A percentile compares a stretch with the other conserved stretches of the same genome.
Evolutionary conservation across 768 basidiomycete species (phyloP).

Genomic region (Termitomyces sp.): DNA sequence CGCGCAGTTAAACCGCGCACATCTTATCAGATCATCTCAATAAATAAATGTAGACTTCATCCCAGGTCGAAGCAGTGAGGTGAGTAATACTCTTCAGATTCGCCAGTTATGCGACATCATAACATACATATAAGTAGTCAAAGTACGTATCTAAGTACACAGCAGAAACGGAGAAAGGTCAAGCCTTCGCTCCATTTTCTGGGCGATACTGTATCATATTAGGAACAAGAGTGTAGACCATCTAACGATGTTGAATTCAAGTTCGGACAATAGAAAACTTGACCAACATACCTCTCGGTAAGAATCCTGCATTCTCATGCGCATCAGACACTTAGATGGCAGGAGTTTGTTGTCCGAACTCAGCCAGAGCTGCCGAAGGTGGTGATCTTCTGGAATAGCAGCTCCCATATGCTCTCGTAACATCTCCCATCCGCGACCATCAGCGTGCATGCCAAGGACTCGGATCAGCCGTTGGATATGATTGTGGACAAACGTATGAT

Average conservation of each 20-base stretch:
- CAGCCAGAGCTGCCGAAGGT: slow-evolving; percentile 43
- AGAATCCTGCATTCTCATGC: slow-evolving; percentile 51
- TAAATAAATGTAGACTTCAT: too few species aligned
- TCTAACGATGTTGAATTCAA: slow-evolving; percentile 23
- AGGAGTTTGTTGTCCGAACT: slow-evolving; percentile 32
- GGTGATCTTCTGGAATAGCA: slow-evolving; percentile 39
- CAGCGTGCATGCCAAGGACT: slow-evolving; percentile 44
- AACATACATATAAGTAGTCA: background rate
- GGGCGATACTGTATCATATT: slow-evolving; percentile 49
- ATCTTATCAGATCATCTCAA: background rate
- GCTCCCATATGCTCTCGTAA: slow-evolving; percentile 39
- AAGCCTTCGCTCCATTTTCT: background rate
- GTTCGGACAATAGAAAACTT: background rate
- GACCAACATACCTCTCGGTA: slow-evolving; percentile 45
- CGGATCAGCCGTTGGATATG: slow-evolving; percentile 54
- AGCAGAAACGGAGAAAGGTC: background rate
- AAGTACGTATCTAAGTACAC: background rate
- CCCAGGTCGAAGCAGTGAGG: too few species aligned
- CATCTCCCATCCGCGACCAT: slow-evolving; percentile 47
- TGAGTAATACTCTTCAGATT: background rate
- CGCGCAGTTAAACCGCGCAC: too few species aligned
- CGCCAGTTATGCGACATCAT: background rate
- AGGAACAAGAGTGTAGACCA: slow-evolving; percentile 46
- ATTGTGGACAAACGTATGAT: slow-evolving; percentile 57
- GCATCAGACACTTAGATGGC: slow-evolving; percentile 51